Base-by-base conservation (phyloP, 805 yeast species). In the Candida andamanensis region DNA sequence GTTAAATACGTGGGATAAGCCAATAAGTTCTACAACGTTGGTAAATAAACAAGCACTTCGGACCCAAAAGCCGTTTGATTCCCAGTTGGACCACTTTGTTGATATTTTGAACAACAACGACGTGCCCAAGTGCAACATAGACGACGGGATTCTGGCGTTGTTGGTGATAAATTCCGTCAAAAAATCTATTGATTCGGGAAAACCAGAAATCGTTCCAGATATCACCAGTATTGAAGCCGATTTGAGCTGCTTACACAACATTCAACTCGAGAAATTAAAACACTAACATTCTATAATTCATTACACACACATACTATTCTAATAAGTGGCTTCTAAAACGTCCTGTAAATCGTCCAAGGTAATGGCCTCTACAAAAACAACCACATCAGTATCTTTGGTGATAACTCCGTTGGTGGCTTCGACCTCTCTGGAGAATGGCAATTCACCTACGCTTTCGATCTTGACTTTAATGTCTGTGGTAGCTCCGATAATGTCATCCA, bases 371-470 rank as follows among this genome's bases (percentile, higher is more conserved):
- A 24, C 14, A 9, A 13, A 10, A 24, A 17, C 22, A 19, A 11
- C 22, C 8, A 19, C 22, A n/a, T n/a, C 14, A 23, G 20, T 29
- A 21, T 39, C 43, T 21, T 42, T 40, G 24, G 36, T 40, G 20
- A 40, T 33, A n/a, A 38, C 34, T 24, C 47, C 47, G 25, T 42
- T 42, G 15, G 35, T 17, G 21, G 42, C 45, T 29, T 38, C 32
- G 12, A 42, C 36, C 31, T 40, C 45, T 39, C 37, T 38, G 13
- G 72, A 63, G 49, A 73, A 74, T 26, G 76, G 51, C 4, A 68
- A 39, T 9, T 58, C 63, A 50, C 65, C 77, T 15, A 71, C 58
- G n/a, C 61, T 61, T 15, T 60, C 56, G 17, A 54, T 29, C 20
- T 34, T 14, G 14, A 34, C 39, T 28, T 38, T 33, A 26, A 42